phyloP scores from a whole-genome alignment of 2,329 filamentous ascomycete genomes.

The Hymenoscyphus linearis region DNA sequence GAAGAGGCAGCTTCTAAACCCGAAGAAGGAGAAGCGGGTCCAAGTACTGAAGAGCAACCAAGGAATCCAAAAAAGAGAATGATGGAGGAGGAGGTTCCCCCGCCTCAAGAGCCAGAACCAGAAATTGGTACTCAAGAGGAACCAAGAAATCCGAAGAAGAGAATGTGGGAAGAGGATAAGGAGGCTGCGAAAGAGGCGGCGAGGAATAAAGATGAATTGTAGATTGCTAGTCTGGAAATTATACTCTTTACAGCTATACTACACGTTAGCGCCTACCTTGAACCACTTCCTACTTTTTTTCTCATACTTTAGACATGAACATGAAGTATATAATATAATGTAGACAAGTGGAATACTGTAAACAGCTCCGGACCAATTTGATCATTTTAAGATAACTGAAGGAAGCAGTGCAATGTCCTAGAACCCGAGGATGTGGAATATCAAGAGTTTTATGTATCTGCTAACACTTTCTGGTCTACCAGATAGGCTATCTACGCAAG shows the following conservation, averaged over 20 bases:
- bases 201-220: constrained; percentile 31
- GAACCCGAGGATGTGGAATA: no score
- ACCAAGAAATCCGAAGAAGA: constrained; percentile 52
- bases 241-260: neutral
- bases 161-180: constrained; percentile 51
- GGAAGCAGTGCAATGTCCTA: no score
- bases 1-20: constrained; percentile 29
- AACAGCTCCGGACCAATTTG: no score
- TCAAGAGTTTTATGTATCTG: no score
- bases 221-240: constrained; percentile 4
- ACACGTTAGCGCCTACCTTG: rapidly evolving
- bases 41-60: constrained; percentile 6
- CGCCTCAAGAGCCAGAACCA: no score
- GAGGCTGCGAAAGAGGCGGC: constrained; percentile 31
- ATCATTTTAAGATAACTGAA: no score
- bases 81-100: constrained; percentile 45
- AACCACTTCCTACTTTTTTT: neutral
- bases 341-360: no score
- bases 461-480: no score
- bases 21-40: neutral
- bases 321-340: no score
- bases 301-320: neutral
- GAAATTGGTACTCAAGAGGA: constrained; percentile 11
- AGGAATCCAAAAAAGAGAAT: constrained; percentile 57
- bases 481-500: no score